These are phyloP conservation scores for Clohesyomyces aquaticus DNA, from an alignment of 495 filamentous ascomycete species.

Conservation along the genomic window DNA sequence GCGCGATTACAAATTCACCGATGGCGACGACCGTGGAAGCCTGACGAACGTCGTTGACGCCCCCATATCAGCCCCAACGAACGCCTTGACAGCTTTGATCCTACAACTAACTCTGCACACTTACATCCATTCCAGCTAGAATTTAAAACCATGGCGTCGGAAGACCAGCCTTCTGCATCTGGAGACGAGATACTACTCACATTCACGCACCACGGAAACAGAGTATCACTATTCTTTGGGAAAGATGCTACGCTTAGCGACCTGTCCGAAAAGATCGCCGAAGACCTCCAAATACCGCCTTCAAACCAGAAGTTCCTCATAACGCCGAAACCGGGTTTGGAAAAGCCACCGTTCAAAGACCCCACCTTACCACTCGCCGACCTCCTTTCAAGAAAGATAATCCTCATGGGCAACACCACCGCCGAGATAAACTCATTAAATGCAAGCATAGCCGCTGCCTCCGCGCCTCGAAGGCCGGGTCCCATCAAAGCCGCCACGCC, in stretches of 20 bases:
- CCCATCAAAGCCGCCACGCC: constrained; percentile 47
- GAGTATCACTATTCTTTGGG: constrained; percentile 52
- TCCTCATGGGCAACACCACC: constrained; percentile 63
- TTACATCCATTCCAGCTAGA: constrained; percentile 1
- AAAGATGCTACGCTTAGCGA: constrained; percentile 60
- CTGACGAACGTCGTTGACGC: constrained; percentile 25
- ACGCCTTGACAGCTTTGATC: constrained; percentile 16
- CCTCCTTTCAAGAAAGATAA: constrained; percentile 61
- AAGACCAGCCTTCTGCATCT: constrained; percentile 10
- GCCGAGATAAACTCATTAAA: constrained; percentile 57
- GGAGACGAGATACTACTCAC: constrained; percentile 45
- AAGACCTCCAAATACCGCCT: constrained; percentile 63
- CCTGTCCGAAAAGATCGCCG: constrained; percentile 61
- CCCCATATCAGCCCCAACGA: constrained; percentile 1
- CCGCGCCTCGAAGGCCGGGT: constrained; percentile 49
- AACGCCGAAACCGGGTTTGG: constrained; percentile 67
- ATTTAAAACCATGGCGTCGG: constrained; percentile 6
- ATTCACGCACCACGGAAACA: constrained; percentile 61
- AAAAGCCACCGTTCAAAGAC: constrained; percentile 66
- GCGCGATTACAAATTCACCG: constrained; percentile 37
- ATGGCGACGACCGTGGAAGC: constrained; percentile 38
- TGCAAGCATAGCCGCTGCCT: constrained; percentile 48
- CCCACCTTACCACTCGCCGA: constrained; percentile 56
- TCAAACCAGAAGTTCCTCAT: constrained; percentile 78
- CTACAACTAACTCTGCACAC: constrained; percentile 16